Evolutionary conservation across 768 basidiomycete genomes (phyloP).

Genomic region (Panaeolus cyanescens): DNA sequence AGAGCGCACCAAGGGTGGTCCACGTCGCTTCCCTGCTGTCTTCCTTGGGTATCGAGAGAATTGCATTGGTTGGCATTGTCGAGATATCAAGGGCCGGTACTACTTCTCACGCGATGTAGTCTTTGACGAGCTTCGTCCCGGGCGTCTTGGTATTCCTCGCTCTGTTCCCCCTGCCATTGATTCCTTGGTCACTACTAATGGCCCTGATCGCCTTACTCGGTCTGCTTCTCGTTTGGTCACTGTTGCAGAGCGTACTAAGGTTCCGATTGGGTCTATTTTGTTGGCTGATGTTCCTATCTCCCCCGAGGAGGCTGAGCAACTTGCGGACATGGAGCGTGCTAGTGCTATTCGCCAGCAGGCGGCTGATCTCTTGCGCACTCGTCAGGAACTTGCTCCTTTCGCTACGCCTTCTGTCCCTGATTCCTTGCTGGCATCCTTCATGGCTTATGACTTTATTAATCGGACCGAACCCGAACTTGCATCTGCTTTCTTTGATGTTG

Average conservation of each 20-base stretch:
- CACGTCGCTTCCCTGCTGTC: conserved; percentile 17
- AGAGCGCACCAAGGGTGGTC: neutral
- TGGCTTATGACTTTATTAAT: neutral
- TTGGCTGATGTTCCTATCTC: neutral
- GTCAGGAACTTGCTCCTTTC: neutral
- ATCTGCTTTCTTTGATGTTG: neutral
- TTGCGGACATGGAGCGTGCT: neutral
- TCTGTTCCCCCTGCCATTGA: neutral
- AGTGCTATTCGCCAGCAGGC: neutral
- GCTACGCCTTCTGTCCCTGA: neutral
- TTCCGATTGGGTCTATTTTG: neutral
- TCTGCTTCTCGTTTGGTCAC: neutral
- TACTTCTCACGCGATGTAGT: conserved; percentile 28
- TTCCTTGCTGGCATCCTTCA: neutral
- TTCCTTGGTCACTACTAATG: neutral
- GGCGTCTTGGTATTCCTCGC: conserved; percentile 4
- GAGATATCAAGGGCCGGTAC: conserved; percentile 15
- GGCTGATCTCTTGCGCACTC: neutral
- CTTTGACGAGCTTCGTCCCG: conserved; percentile 23
- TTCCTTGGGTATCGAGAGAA: conserved; percentile 24
- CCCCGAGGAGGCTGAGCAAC: neutral
- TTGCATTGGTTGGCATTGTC: conserved; percentile 21
- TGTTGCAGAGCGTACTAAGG: neutral
- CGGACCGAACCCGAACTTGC: no score
- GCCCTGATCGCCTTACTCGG: neutral